These are phyloP conservation scores for Neoboletus magnificus DNA, from an alignment of 768 basidiomycete species.

Conservation along the genomic window DNA sequence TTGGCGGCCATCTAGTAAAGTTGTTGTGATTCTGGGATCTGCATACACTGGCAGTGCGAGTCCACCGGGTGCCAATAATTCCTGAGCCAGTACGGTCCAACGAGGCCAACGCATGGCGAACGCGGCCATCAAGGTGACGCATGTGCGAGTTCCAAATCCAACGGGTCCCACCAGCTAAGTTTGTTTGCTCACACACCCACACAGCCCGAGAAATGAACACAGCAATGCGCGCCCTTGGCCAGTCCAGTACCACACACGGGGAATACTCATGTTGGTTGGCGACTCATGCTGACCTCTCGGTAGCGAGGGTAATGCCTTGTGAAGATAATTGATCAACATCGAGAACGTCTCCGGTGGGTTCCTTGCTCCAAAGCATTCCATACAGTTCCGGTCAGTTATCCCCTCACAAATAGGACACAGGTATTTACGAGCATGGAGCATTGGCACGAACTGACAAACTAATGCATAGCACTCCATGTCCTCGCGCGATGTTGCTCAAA, in stretches of 20 bases:
- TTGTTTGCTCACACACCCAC: background rate
- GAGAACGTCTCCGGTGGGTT: background rate
- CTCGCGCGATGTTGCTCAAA: slow-evolving; percentile 14
- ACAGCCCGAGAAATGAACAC: background rate
- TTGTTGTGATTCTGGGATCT: background rate
- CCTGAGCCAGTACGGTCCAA: background rate
- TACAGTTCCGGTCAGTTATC: background rate
- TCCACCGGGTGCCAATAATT: background rate
- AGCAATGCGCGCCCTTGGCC: background rate
- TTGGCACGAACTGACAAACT: slow-evolving; percentile 4
- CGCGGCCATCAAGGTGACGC: background rate
- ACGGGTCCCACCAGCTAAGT: background rate
- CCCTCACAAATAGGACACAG: background rate
- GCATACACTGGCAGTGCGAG: background rate
- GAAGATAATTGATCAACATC: background rate
- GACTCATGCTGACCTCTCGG: background rate
- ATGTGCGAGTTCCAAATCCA: background rate
- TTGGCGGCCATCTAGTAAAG: background rate
- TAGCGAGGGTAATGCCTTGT: background rate
- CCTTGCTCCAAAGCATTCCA: background rate
- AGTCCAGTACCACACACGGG: slow-evolving; percentile 10
- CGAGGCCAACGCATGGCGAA: slow-evolving; percentile 1
- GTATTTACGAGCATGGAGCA: slow-evolving; percentile 2
- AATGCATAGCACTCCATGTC: slow-evolving; percentile 13
- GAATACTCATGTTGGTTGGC: slow-evolving; percentile 16